These are phyloP conservation scores for Leishmania turanica DNA, from an alignment of 208 protist species.

Conservation along the genomic window DNA sequence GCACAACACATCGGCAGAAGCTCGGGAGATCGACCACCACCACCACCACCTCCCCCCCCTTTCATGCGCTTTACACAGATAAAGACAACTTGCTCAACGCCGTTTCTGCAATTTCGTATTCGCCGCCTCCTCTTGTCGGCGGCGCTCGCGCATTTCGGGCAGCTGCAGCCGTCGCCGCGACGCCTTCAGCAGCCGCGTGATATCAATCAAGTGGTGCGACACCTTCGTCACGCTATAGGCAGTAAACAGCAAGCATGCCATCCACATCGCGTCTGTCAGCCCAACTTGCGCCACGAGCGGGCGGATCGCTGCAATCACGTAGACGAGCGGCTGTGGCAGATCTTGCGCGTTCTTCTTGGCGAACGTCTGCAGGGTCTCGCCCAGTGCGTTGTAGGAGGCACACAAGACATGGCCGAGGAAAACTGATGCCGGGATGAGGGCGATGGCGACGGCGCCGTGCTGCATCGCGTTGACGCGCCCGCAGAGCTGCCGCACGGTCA, in stretches of 20 bases:
- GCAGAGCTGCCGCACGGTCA: neutral
- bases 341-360: constrained; percentile 18
- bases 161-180: constrained; percentile 54
- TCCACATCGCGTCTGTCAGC: constrained; percentile 30
- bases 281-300: constrained; percentile 8
- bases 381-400: constrained; percentile 18
- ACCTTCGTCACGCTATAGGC: constrained; percentile 57
- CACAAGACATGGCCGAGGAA: constrained; percentile 26
- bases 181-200: constrained; percentile 62
- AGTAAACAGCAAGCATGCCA: constrained; percentile 59
- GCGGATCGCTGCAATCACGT: constrained; percentile 17
- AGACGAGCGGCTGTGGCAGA: constrained; percentile 23
- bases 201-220: constrained; percentile 51
- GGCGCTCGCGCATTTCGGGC: constrained; percentile 21
- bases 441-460: constrained; percentile 44
- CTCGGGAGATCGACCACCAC: neutral
- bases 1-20: neutral
- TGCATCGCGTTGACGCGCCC: constrained; percentile 2
- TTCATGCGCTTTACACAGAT: neutral
- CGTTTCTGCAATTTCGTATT: constrained; percentile 1
- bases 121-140: constrained; percentile 10
- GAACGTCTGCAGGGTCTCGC: constrained; percentile 16
- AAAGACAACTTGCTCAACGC: neutral
- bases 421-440: constrained; percentile 37
- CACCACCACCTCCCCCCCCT: neutral